Evolutionary conservation across 2,329 filamentous ascomycete species (phyloP).

Genomic region (Aspergillus novoparasiticus): DNA sequence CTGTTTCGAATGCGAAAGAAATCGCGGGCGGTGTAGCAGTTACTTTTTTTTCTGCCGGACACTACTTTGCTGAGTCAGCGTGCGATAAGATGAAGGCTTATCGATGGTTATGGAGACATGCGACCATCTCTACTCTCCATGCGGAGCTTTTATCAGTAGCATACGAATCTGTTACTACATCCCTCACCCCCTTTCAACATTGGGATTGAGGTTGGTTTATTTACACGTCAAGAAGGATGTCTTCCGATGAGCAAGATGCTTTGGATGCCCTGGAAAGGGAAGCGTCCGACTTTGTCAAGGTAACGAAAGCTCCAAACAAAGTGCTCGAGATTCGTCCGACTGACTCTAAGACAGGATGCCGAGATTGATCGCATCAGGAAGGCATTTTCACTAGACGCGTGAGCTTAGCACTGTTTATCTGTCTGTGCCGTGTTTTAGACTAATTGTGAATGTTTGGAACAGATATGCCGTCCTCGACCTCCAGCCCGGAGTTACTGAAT

Average conservation of each 20-base stretch:
- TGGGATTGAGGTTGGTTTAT: neutral
- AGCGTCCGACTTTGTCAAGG: slow-evolving; percentile 89
- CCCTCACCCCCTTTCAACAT: neutral
- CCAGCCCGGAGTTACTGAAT: slow-evolving; percentile 90
- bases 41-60: slow-evolving; percentile 32
- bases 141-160: neutral
- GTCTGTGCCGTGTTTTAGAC: no score
- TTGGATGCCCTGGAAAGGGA: slow-evolving; percentile 81
- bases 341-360: slow-evolving; percentile 66
- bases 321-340: slow-evolving; percentile 1
- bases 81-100: slow-evolving; percentile 33
- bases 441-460: neutral
- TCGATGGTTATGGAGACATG: slow-evolving; percentile 9
- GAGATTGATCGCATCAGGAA: slow-evolving; percentile 94
- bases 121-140: slow-evolving; percentile 1
- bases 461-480: slow-evolving; percentile 94
- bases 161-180: neutral
- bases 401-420: slow-evolving; percentile 31
- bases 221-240: slow-evolving; percentile 40
- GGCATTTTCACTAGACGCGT: slow-evolving; percentile 80
- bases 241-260: slow-evolving; percentile 70
- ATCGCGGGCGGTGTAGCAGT: slow-evolving; percentile 27
- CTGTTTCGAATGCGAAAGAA: slow-evolving; percentile 14
- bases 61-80: slow-evolving; percentile 37
- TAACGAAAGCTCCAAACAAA: neutral